phyloP scores from a whole-genome alignment of 495 filamentous ascomycete species.

The Tuber microsphaerosporum region DNA sequence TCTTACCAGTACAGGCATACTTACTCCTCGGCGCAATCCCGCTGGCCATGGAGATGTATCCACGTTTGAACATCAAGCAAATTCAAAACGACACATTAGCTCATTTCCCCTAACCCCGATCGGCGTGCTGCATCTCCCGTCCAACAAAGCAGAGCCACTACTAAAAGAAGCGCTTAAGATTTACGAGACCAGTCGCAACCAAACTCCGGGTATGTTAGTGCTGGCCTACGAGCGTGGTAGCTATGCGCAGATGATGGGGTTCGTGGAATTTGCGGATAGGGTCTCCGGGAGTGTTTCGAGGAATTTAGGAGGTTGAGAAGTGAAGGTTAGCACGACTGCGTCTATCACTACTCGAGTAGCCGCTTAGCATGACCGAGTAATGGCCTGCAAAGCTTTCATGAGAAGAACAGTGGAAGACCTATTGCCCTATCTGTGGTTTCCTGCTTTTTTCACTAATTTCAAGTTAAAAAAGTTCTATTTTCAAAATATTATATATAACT shows the following conservation, averaged over 20 bases:
- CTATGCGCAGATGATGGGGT: slow-evolving; percentile 43
- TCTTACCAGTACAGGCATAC: slow-evolving; percentile 53
- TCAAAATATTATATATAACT: too few relatives aligned
- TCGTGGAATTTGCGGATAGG: slow-evolving; percentile 40
- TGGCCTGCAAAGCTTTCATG: too few relatives aligned
- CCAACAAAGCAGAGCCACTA: slow-evolving; percentile 14
- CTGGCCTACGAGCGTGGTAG: slow-evolving; percentile 42
- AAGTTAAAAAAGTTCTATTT: too few relatives aligned
- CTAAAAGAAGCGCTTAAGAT: slow-evolving; percentile 31
- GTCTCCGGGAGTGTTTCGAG: slow-evolving; percentile 38
- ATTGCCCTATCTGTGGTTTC: too few relatives aligned
- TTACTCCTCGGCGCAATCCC: slow-evolving; percentile 51
- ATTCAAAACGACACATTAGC: slow-evolving; percentile 55
- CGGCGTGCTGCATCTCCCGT: slow-evolving; percentile 47
- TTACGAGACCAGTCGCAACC: slow-evolving; percentile 37
- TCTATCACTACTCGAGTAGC: too few relatives aligned
- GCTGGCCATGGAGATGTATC: slow-evolving; percentile 50
- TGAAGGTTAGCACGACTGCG: slow-evolving; percentile 37
- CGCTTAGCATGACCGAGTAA: too few relatives aligned
- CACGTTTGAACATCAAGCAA: slow-evolving; percentile 55
- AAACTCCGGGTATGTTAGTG: slow-evolving; percentile 41
- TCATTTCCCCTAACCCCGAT: slow-evolving; percentile 55
- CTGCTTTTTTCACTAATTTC: too few relatives aligned
- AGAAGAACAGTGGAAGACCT: too few relatives aligned
- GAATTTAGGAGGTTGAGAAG: slow-evolving; percentile 41